Conservation (phyloP, 306 rosid genomes). For the Elaeagnus macrophylla region DNA sequence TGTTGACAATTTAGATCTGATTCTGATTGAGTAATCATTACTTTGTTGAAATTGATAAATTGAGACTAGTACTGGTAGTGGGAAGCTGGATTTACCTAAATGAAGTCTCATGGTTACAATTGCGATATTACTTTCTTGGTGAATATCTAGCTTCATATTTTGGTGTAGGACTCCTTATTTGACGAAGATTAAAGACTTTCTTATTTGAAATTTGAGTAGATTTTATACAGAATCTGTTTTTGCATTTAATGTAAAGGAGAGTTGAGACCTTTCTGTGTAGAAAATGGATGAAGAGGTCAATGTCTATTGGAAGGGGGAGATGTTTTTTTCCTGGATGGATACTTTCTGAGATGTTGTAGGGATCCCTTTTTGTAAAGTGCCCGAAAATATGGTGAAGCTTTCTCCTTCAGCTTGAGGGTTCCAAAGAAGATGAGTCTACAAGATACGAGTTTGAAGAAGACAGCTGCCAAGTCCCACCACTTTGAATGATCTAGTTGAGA, state of each 20-base stretch:
- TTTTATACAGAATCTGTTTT: neutral
- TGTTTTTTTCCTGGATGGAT: constrained; percentile 50
- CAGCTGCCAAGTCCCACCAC: constrained; percentile 87
- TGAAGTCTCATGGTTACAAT: no score
- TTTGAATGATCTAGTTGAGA: constrained; percentile 48
- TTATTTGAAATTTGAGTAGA: no score
- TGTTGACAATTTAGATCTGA: no score
- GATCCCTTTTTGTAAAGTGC: constrained; percentile 41
- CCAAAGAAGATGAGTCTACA: constrained; percentile 57
- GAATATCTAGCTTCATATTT: no score
- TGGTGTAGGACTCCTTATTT: no score
- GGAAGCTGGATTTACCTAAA: no score
- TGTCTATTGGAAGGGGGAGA: constrained; percentile 69
- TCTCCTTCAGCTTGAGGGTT: constrained; percentile 64
- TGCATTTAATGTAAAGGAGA: constrained; percentile 51
- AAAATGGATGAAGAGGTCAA: constrained; percentile 54
- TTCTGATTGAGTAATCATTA: no score
- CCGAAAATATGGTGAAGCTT: constrained; percentile 40
- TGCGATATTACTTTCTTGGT: no score
- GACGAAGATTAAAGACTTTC: no score
- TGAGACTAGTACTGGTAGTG: no score
- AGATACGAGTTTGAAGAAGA: constrained; percentile 33
- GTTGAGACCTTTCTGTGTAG: constrained; percentile 71
- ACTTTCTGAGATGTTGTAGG: constrained; percentile 45
- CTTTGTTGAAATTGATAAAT: no score